phyloP scores from a whole-genome alignment of 441 rosid species.

The Melastoma candidum region DNA sequence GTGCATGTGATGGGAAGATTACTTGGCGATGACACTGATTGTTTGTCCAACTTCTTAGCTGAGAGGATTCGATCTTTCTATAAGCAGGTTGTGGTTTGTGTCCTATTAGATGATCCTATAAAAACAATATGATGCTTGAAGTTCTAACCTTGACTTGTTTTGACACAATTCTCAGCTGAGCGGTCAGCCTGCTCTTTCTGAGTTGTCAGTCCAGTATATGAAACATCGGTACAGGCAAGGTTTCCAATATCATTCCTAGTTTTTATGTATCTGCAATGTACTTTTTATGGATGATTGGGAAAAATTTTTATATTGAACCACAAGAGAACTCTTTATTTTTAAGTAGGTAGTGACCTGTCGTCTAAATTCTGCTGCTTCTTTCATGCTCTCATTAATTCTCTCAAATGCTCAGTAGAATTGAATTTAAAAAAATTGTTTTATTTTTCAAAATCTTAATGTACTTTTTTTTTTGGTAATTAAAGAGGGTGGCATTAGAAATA shows the following conservation, averaged over 20 bases:
- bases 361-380: neutral
- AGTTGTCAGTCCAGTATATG: slow-evolving; percentile 58
- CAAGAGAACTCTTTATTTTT: no score
- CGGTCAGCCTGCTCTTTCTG: slow-evolving; percentile 67
- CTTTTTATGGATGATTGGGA: slow-evolving; percentile 4
- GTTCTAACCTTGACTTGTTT: slow-evolving; percentile 14
- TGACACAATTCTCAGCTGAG: slow-evolving; percentile 48
- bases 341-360: no score
- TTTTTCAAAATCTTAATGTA: no score
- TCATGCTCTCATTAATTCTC: neutral
- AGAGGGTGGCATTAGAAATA: no score
- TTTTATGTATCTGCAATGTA: neutral
- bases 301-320: neutral
- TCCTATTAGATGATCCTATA: neutral
- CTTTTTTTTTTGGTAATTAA: no score
- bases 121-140: no score
- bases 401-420: neutral
- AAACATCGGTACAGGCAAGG: slow-evolving; percentile 68
- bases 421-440: no score
- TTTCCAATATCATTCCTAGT: slow-evolving; percentile 10
- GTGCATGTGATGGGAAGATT: slow-evolving; percentile 65
- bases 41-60: slow-evolving; percentile 53
- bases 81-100: slow-evolving; percentile 37
- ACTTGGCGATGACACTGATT: slow-evolving; percentile 49
- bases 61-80: slow-evolving; percentile 43